phyloP scores from a whole-genome alignment of 2,329 filamentous ascomycete species.

The Colletotrichum tamarilloi region DNA sequence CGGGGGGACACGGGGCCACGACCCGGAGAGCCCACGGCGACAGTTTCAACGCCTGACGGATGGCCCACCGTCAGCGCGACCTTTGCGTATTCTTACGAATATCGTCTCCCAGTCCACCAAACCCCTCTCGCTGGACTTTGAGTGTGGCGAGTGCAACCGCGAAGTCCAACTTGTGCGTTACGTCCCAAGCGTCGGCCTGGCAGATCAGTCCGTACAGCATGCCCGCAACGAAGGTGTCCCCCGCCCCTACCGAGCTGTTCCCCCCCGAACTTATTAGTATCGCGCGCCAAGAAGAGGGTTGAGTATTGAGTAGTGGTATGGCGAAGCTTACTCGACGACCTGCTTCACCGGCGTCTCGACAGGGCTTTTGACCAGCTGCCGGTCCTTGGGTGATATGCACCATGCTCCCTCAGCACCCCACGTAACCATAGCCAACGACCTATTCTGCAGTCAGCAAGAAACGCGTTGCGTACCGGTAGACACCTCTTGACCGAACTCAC shows the following conservation, averaged over 20 bases:
- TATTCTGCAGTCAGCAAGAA: slow-evolving; percentile 38
- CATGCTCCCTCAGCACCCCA: slow-evolving; percentile 66
- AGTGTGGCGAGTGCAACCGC: slow-evolving; percentile 74
- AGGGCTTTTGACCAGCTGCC: slow-evolving; percentile 52
- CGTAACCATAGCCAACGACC: slow-evolving; percentile 64
- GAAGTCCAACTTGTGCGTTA: slow-evolving; percentile 63
- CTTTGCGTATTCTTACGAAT: slow-evolving; percentile 40
- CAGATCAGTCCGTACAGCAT: slow-evolving; percentile 72
- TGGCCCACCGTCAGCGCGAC: slow-evolving; percentile 36
- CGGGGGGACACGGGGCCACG: not conserved
- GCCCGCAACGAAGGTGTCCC: slow-evolving; percentile 81
- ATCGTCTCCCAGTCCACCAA: slow-evolving; percentile 60
- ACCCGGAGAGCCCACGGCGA: slow-evolving; percentile 20
- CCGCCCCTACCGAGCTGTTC: slow-evolving; percentile 76
- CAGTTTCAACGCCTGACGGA: slow-evolving; percentile 22
- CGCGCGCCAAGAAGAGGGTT: not conserved
- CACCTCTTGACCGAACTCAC: slow-evolving; percentile 49
- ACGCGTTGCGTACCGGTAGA: not conserved
- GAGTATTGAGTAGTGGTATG: not conserved
- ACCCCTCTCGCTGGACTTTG: slow-evolving; percentile 77
- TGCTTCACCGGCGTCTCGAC: slow-evolving; percentile 50
- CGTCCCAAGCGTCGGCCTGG: slow-evolving; percentile 59
- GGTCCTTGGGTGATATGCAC: slow-evolving; percentile 49
- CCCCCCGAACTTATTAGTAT: slow-evolving; percentile 29
- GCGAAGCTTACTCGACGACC: slow-evolving; percentile 67